Evolutionary conservation across 208 protist genomes (phyloP), one percentile per base, ranked within the genome.

Genomic region (Crithidia acanthocephali): DNA sequence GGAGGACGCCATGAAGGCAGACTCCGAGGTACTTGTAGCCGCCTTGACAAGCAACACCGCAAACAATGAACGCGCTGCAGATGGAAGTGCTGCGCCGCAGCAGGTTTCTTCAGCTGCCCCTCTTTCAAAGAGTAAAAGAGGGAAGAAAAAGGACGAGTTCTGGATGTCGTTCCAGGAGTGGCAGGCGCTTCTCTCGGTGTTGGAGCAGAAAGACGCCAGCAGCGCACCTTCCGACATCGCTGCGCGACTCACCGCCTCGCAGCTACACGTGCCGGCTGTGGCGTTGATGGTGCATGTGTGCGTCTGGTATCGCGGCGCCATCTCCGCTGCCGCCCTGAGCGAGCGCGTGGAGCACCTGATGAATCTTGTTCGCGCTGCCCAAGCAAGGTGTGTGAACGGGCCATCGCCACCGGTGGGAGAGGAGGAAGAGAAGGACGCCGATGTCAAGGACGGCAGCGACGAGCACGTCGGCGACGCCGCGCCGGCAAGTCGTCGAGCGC

Each of bases 151-250:
- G 22, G 64, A 53, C 30, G 55, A 30, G 8, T 95, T 95, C 68
- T 53, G 42, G 25, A 55, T 95, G 30, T 89, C 86, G 0, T 87
- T 91, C 52, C 66, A 85, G 16, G 87, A 93, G 57, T 93, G 88
- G 86, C 88, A 95, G 63, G 82, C 86, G 0, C 69, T 92, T 11
- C 61, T 92, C 35, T 81, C 86, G 0, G 40, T 87, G 28, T 50
- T 91, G 6, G 80, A 88, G 55, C 58, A 22, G n/a, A 72, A 47
- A 10, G 62, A 64, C 35, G 20, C 55, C 28, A 74, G 44, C 72
- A 71, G 71, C 22, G 72, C 76, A 6, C 78, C 83, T 0, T 94
- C 85, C 28, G 74, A 74, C 33, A 57, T 89, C 6, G 86, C 78
- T 67, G 79, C 61, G 9, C 50, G 55, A 5, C 68, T 86, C 18